Conservation (phyloP, 192 early-diverging fungal species). For the Thamnidium elegans region DNA sequence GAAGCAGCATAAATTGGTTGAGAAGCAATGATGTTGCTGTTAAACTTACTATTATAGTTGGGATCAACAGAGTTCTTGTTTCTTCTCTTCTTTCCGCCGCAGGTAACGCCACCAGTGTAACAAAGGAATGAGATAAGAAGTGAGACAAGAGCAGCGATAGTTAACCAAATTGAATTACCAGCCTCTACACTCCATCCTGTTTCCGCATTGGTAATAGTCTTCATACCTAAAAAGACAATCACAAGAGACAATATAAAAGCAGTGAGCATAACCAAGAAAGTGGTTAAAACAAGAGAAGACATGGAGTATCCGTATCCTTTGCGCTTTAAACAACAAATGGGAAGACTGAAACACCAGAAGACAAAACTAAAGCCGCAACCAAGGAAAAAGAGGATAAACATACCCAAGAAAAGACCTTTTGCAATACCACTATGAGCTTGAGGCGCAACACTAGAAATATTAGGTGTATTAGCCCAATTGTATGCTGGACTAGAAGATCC, state of each 20-base stretch:
- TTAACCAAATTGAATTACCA: conserved; percentile 24
- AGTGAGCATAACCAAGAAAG: conserved; percentile 9
- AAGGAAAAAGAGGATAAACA: conserved; percentile 25
- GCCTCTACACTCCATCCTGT: conserved; percentile 10
- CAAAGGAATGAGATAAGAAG: background rate
- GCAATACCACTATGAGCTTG: background rate
- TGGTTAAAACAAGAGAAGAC: conserved; percentile 12
- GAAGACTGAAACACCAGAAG: conserved; percentile 17
- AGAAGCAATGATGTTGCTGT: background rate
- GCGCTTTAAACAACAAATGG: conserved; percentile 9
- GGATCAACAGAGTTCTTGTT: background rate
- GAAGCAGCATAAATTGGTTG: background rate
- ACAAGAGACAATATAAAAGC: conserved; percentile 20
- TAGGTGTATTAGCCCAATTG: conserved; percentile 28
- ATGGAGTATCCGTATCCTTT: conserved; percentile 6
- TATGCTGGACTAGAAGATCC: conserved; percentile 1
- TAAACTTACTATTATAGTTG: background rate
- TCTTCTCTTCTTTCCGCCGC: background rate
- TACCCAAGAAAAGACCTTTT: conserved; percentile 18
- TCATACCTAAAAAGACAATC: background rate
- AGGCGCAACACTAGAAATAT: conserved; percentile 3
- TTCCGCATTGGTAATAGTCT: background rate
- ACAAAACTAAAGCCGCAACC: conserved; percentile 19
- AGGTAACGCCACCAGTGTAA: background rate
- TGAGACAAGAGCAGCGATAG: conserved; percentile 13